Conservation (phyloP, 2,329 filamentous ascomycete species). For the Nemania sp. region DNA sequence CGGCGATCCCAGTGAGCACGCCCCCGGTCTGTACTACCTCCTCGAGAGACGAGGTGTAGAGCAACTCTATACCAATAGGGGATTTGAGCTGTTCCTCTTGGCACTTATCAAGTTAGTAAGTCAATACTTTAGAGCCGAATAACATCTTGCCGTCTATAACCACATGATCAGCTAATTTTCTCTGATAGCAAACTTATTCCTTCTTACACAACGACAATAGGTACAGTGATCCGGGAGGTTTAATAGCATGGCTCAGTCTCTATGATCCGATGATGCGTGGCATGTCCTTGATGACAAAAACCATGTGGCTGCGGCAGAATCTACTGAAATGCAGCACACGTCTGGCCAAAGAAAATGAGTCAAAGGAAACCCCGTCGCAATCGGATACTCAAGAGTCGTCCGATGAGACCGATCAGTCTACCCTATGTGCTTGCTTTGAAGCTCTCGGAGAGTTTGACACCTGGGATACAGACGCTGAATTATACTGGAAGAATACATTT, state of each 20-base stretch:
- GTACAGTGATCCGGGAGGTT: constrained; percentile 24
- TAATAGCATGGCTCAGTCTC: constrained; percentile 15
- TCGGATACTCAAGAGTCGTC: background rate
- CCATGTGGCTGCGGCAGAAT: constrained; percentile 14
- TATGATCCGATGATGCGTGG: constrained; percentile 25
- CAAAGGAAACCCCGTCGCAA: background rate
- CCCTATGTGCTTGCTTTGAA: constrained; percentile 18
- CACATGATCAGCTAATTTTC: constrained; percentile 1
- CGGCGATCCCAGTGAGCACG: constrained; percentile 24
- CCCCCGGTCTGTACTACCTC: constrained; percentile 26
- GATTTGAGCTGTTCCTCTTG: constrained; percentile 26
- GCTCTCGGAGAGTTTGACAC: constrained; percentile 24
- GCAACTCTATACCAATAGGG: constrained; percentile 22
- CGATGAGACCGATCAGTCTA: constrained; percentile 10
- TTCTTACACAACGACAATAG: constrained; percentile 25
- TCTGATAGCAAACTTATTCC: constrained; percentile 20
- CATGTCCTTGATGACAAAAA: constrained; percentile 26
- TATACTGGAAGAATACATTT: constrained; percentile 24
- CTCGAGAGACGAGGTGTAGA: constrained; percentile 27
- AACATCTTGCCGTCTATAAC: too few relatives aligned
- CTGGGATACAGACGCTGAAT: constrained; percentile 22
- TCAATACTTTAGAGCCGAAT: background rate
- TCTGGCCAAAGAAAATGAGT: background rate
- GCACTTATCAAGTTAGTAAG: constrained; percentile 26
- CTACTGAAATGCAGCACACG: constrained; percentile 7